Percentiles rank a stretch among this genome's conserved stretches.
Evolutionary conservation across 2,329 filamentous ascomycete species (phyloP).

Genomic region (Zasmidium citrigriseum): DNA sequence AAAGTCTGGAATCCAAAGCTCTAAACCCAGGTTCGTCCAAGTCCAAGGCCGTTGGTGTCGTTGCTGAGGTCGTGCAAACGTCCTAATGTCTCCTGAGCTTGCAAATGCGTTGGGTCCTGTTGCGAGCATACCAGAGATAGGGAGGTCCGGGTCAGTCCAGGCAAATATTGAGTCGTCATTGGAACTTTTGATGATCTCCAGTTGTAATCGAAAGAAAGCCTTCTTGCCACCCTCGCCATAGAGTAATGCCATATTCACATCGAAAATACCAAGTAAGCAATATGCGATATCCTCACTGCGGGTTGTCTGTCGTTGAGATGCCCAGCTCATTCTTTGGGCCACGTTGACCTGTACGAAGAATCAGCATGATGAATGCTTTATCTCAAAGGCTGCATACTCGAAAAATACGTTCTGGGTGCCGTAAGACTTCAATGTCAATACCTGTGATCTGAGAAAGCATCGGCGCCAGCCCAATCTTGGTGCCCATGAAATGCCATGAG

Average conservation of each 20-base stretch:
- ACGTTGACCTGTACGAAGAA: not conserved
- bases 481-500: conserved; percentile 5
- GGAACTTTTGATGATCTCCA: conserved; percentile 15
- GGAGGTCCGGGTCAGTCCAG: conserved; percentile 4
- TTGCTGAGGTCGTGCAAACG: not conserved
- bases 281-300: conserved; percentile 47
- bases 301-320: conserved; percentile 13
- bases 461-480: not conserved
- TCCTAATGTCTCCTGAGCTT: not conserved
- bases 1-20: conserved; percentile 1
- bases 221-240: conserved; percentile 16
- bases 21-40: conserved; percentile 1
- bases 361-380: not conserved
- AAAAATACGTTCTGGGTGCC: not conserved
- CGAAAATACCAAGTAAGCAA: conserved; percentile 48
- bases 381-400: not conserved
- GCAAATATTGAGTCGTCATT: conserved; percentile 20
- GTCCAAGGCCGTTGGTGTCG: conserved; percentile 1
- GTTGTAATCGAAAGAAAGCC: conserved; percentile 12
- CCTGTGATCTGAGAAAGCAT: not conserved
- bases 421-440: not conserved
- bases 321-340: conserved; percentile 24
- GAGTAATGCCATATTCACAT: conserved; percentile 39
- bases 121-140: not conserved
- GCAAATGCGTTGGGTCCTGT: not conserved